phyloP scores from a whole-genome alignment of 2,329 filamentous ascomycete genomes.

The Thermoascus crustaceus region DNA sequence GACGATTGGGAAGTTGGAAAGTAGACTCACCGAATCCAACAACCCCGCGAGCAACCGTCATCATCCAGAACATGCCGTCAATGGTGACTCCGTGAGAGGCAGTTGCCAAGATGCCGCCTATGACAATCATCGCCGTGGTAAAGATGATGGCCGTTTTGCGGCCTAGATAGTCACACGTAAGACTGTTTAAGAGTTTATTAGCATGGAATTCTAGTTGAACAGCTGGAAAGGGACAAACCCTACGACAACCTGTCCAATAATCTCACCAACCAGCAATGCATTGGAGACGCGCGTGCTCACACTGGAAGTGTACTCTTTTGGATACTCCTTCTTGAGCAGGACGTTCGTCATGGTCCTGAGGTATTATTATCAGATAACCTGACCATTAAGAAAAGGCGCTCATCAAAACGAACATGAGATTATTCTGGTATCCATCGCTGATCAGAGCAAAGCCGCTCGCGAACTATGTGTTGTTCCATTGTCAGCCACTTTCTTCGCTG shows the following conservation, averaged over 20 bases:
- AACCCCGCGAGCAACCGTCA: constrained; percentile 43
- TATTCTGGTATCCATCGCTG: constrained; percentile 25
- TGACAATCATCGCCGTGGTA: constrained; percentile 40
- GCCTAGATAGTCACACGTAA: constrained; percentile 40
- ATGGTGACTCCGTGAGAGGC: constrained; percentile 39
- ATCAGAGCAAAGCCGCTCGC: constrained; percentile 22
- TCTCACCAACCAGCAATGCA: constrained; percentile 20
- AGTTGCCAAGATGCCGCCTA: constrained; percentile 40
- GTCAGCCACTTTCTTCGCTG: background rate
- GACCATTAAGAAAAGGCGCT: background rate
- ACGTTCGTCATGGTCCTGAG: constrained; percentile 23
- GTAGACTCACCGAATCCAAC: constrained; percentile 35
- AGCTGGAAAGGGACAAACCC: constrained; percentile 11
- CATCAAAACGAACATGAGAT: constrained; percentile 14
- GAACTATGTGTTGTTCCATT: constrained; percentile 11
- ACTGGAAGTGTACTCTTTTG: constrained; percentile 16
- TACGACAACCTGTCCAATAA: constrained; percentile 19
- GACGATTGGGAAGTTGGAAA: background rate
- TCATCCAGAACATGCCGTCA: constrained; percentile 47
- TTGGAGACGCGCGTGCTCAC: constrained; percentile 24
- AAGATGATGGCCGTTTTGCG: constrained; percentile 40
- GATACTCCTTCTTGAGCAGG: constrained; percentile 19
- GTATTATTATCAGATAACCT: background rate
- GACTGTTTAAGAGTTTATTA: constrained; percentile 6
- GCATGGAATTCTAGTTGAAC: background rate